phyloP scores from a whole-genome alignment of 306 rosid species.

The Nissolia schottii region DNA sequence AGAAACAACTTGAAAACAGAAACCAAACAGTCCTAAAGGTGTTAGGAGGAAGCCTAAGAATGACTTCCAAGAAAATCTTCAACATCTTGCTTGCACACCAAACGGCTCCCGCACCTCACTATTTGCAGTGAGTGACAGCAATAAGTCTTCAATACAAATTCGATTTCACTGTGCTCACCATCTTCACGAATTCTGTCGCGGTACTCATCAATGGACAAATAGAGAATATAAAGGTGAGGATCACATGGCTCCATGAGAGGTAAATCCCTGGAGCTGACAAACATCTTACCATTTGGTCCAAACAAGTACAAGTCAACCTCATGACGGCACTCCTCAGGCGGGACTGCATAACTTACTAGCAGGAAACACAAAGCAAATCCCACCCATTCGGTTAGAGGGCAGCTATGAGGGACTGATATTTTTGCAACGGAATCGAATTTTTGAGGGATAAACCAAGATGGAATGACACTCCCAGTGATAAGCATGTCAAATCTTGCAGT shows the following conservation, averaged over 20 bases:
- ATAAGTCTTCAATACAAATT: conserved; percentile 21
- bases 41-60: not conserved
- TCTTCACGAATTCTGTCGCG: conserved; percentile 3
- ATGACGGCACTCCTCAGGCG: not conserved
- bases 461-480: conserved; percentile 29
- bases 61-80: not conserved
- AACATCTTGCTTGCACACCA: conserved; percentile 34
- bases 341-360: conserved; percentile 9
- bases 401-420: conserved; percentile 6
- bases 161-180: conserved; percentile 13
- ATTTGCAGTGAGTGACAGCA: not conserved
- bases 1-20: too few species aligned
- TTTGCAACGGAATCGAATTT: conserved; percentile 9
- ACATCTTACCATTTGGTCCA: conserved; percentile 14
- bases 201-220: conserved; percentile 8
- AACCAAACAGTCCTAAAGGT: not conserved
- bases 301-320: conserved; percentile 18
- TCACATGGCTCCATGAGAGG: conserved; percentile 19
- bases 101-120: conserved; percentile 20
- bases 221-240: conserved; percentile 32
- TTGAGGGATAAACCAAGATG: conserved; percentile 31
- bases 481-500: conserved; percentile 22
- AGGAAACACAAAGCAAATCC: conserved; percentile 36
- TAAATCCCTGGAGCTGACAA: not conserved
- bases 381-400: conserved; percentile 22